phyloP scores from a whole-genome alignment of 345 rosid species.

The Aquilaria malaccensis region DNA sequence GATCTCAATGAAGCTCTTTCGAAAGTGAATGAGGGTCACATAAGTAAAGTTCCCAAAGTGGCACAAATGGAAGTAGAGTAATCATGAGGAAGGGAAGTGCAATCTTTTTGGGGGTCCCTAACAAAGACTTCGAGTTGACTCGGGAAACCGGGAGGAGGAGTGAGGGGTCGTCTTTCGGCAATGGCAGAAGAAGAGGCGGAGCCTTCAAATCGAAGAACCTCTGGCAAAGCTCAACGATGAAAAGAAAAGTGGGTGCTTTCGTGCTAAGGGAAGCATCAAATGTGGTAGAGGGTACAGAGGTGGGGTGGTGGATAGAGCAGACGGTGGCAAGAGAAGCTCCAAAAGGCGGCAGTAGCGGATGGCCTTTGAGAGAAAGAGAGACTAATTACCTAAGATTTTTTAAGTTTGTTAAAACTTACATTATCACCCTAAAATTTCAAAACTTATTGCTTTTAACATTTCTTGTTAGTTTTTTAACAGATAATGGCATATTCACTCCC shows the following conservation, averaged over 20 bases:
- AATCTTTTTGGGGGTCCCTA: constrained; percentile 35
- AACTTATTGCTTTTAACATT: too few species aligned
- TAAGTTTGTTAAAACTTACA: too few species aligned
- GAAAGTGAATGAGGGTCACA: constrained; percentile 28
- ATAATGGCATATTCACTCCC: too few species aligned
- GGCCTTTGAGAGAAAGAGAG: too few species aligned
- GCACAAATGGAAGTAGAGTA: constrained; percentile 54
- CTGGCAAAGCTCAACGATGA: constrained; percentile 3
- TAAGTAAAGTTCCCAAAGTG: constrained; percentile 66
- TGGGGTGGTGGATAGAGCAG: constrained; percentile 29
- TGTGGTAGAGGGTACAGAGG: constrained; percentile 7
- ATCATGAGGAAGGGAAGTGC: constrained; percentile 74
- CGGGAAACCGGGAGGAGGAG: constrained; percentile 43
- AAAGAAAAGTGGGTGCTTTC: constrained; percentile 10
- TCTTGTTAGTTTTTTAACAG: too few species aligned
- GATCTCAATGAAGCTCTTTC: constrained; percentile 66
- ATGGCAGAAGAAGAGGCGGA: not conserved
- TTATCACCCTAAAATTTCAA: too few species aligned
- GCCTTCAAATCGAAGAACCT: constrained; percentile 2
- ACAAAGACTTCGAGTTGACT: constrained; percentile 29
- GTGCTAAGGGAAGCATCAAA: not conserved
- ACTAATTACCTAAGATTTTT: too few species aligned
- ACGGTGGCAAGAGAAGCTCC: constrained; percentile 8
- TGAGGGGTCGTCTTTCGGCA: constrained; percentile 32
- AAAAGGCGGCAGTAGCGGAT: too few species aligned